Base-by-base conservation (phyloP, 106 monocot species). In the Amphibolis antarctica region DNA sequence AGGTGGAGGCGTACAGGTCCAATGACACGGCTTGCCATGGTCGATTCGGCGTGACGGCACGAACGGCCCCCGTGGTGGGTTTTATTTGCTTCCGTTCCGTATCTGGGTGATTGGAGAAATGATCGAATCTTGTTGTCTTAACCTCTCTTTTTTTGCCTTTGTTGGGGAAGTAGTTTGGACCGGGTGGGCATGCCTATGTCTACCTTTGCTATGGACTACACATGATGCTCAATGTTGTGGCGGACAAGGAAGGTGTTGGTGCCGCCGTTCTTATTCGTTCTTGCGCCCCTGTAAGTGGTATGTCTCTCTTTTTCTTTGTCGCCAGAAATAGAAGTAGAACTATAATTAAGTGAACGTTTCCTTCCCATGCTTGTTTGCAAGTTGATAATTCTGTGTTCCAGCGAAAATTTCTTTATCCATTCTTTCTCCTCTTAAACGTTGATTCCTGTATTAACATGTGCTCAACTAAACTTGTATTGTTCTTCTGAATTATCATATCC, bases 151-250 rank as follows among this genome's bases (percentile, higher is more conserved):
- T 5, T 27, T 13, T 10, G 26, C 12, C 28, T 56, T 26, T 48
- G 20, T 44, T 64, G 64, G 18, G 9, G 12, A 13, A 56, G 27
- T 42, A 96, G 94, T 96, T 96, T 71, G 94, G 94, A 22, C 81
- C 83, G 5, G 94, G 94, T 72, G 94, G 94, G 44, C 86, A 86
- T 78, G 86, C 94, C 0, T 96, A 96, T 76, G 89, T 96, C 44
- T 96, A 96, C 47, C 66, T 96, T n/a, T 96, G 94, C 66, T 96
- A 96, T 68, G 94, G 89, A 17, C 77, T 96, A 20, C 94, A 96
- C 66, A 76, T 80, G 82, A 96, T 96, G 94, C 82, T 96, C 36
- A 96, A 96, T 64, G 61, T 96, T 65, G 94, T 96, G 0, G 89
- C 94, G 1, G 94, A 96, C 50, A 78, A 84, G 66, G 86, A 84